Evolutionary conservation across 2,329 filamentous ascomycete species (phyloP).

Genomic region (Apiospora saccharicola): DNA sequence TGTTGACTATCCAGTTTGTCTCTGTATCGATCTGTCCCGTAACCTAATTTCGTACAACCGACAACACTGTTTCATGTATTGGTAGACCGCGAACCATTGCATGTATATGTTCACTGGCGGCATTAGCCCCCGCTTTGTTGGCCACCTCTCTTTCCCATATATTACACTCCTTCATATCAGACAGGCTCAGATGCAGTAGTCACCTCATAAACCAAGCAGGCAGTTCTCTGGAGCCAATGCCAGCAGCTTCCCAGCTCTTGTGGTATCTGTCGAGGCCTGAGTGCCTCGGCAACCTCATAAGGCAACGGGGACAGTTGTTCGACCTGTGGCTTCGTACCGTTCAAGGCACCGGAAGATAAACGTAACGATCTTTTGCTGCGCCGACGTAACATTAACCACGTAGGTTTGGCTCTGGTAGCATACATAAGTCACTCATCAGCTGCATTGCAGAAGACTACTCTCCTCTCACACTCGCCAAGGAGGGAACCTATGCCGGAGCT

Average conservation of each 20-base stretch:
- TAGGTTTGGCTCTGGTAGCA: not conserved
- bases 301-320: not conserved
- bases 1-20: not conserved
- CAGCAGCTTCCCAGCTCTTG: not conserved
- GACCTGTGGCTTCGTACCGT: not conserved
- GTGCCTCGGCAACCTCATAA: not conserved
- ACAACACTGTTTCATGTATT: not conserved
- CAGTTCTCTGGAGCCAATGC: not conserved
- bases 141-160: not conserved
- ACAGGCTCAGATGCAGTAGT: not conserved
- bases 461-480: no score
- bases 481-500: no score
- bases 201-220: not conserved
- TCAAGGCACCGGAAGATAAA: not conserved
- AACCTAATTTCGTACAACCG: not conserved
- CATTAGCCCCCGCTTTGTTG: not conserved
- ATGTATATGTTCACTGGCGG: not conserved
- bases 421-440: not conserved
- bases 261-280: not conserved
- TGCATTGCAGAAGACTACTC: no score
- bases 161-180: not conserved
- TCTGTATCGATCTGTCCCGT: not conserved
- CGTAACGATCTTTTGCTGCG: not conserved
- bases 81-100: not conserved
- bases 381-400: not conserved